Evolutionary conservation across 2,329 filamentous ascomycete genomes (phyloP).

Genomic region (Metarhizium robertsii): DNA sequence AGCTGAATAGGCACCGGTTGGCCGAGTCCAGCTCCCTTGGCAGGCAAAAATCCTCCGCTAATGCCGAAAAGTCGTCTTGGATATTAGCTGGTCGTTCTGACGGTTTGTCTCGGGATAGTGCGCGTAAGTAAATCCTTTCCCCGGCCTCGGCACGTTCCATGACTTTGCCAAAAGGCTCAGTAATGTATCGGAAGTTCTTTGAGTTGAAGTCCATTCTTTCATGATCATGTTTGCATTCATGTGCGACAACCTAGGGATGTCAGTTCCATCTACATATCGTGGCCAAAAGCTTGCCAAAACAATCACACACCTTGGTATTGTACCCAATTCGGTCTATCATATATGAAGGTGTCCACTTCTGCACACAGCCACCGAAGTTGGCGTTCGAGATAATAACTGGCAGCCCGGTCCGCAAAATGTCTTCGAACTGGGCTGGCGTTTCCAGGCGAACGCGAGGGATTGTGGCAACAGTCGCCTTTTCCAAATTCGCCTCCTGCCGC

Average conservation of each 20-base stretch:
- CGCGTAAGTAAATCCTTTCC: slow-evolving; percentile 64
- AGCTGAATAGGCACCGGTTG: slow-evolving; percentile 60
- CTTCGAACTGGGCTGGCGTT: slow-evolving; percentile 47
- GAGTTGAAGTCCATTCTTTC: slow-evolving; percentile 68
- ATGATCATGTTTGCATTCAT: slow-evolving; percentile 47
- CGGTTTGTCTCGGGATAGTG: slow-evolving; percentile 61
- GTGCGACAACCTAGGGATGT: slow-evolving; percentile 57
- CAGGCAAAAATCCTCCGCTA: slow-evolving; percentile 61
- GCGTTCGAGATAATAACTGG: slow-evolving; percentile 54
- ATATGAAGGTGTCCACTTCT: slow-evolving; percentile 60
- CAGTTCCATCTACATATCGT: slow-evolving; percentile 27
- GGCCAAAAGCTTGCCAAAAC: background rate
- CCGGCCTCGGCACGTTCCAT: slow-evolving; percentile 50
- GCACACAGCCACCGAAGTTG: slow-evolving; percentile 57
- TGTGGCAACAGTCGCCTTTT: slow-evolving; percentile 13
- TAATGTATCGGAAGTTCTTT: slow-evolving; percentile 76
- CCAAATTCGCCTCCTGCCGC: background rate
- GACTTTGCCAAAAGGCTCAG: slow-evolving; percentile 58
- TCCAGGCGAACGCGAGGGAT: slow-evolving; percentile 45
- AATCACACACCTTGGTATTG: slow-evolving; percentile 45
- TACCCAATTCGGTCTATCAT: slow-evolving; percentile 52
- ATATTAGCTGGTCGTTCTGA: slow-evolving; percentile 62
- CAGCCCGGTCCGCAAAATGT: slow-evolving; percentile 45
- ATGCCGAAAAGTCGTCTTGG: slow-evolving; percentile 57
- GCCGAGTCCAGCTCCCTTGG: slow-evolving; percentile 53